Evolutionary conservation across 1,284 basidiomycete genomes (phyloP).

Genomic region (Laetiporus sulphureus): DNA sequence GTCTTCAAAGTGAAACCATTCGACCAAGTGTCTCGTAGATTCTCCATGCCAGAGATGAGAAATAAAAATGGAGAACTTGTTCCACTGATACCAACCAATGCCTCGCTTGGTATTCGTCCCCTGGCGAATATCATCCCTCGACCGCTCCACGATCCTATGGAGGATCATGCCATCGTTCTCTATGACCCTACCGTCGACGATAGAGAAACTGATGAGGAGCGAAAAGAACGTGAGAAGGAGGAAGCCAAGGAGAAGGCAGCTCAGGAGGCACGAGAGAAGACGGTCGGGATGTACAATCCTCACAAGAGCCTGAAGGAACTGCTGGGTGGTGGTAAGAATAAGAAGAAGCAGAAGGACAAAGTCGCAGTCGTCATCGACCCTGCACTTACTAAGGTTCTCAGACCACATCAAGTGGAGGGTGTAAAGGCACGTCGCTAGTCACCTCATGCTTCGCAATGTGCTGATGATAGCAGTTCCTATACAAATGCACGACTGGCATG

Average conservation of each 20-base stretch:
- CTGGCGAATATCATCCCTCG: conserved; percentile 82
- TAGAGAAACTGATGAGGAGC: conserved; percentile 81
- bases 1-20: conserved; percentile 83
- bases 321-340: conserved; percentile 71
- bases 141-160: conserved; percentile 94
- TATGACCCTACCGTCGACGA: conserved; percentile 97
- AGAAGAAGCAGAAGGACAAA: conserved; percentile 66
- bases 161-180: conserved; percentile 94
- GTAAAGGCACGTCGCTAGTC: conserved; percentile 67
- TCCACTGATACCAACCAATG: conserved; percentile 57
- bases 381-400: conserved; percentile 76
- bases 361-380: conserved; percentile 98
- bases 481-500: conserved; percentile 92
- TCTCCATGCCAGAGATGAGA: conserved; percentile 85
- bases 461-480: conserved; percentile 76
- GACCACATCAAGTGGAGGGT: conserved; percentile 97
- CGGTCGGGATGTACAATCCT: conserved; percentile 71
- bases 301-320: conserved; percentile 89
- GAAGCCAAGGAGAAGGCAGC: conserved; percentile 55
- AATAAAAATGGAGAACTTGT: conserved; percentile 75
- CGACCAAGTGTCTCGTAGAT: conserved; percentile 57
- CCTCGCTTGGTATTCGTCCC: conserved; percentile 83
- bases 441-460: too few relatives aligned
- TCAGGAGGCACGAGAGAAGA: conserved; percentile 63
- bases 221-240: conserved; percentile 60